Percentiles rank a stretch among this genome's conserved stretches.
Conservation (phyloP, 345 rosid genomes). For the Acer saccharum region DNA sequence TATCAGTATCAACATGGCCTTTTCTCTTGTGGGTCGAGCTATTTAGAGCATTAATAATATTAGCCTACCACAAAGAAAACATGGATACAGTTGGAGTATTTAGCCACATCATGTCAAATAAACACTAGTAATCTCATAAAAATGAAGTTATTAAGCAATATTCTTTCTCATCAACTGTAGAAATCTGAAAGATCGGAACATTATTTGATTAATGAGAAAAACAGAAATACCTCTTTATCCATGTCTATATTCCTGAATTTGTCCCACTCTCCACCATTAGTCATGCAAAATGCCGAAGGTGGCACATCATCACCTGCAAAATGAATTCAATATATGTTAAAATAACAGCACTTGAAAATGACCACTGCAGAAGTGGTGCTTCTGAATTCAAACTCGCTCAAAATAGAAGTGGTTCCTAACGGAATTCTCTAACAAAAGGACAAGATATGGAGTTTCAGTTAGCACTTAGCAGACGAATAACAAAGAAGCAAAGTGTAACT, state of each 20-base stretch:
- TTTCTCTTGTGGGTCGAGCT: slow-evolving; percentile 46
- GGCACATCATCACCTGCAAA: slow-evolving; percentile 84
- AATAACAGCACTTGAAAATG: background rate
- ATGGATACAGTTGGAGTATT: slow-evolving; percentile 19
- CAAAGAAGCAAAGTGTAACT: background rate
- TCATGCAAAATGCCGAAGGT: slow-evolving; percentile 76
- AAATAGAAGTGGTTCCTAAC: background rate
- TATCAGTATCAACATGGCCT: slow-evolving; percentile 64
- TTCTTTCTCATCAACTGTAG: slow-evolving; percentile 11
- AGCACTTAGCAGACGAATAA: background rate
- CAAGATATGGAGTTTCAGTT: background rate
- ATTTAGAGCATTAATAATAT: slow-evolving; percentile 51
- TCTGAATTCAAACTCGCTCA: background rate
- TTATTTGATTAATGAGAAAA: slow-evolving; percentile 19
- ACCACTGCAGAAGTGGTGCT: background rate
- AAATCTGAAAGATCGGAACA: slow-evolving; percentile 14
- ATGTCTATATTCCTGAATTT: slow-evolving; percentile 90
- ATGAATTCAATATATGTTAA: slow-evolving; percentile 19
- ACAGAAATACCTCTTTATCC: slow-evolving; percentile 83
- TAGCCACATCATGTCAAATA: background rate
- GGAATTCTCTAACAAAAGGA: background rate
- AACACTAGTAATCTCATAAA: background rate
- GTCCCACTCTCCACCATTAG: slow-evolving; percentile 85
- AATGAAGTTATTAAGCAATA: background rate
- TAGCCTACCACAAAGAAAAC: slow-evolving; percentile 52